Evolutionary conservation across 2,329 filamentous ascomycete genomes (phyloP).

Genomic region (Basipetospora sp.): DNA sequence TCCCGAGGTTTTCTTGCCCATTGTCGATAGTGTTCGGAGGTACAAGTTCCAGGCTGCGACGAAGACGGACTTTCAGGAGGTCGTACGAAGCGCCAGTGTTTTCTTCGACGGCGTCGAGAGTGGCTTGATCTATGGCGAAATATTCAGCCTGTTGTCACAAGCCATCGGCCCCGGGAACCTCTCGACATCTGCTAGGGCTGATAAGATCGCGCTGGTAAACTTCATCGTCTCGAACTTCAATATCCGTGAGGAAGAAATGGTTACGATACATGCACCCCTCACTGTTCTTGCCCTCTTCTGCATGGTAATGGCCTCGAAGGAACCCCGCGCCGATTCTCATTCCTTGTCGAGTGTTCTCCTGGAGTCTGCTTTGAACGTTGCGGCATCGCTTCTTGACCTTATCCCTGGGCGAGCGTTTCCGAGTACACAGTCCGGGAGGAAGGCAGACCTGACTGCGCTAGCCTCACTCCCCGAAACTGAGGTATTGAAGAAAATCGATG

Average conservation of each 20-base stretch:
- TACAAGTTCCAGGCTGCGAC: constrained; percentile 53
- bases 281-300: constrained; percentile 49
- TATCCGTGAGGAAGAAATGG: constrained; percentile 89
- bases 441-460: constrained; percentile 3
- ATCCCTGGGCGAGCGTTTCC: constrained; percentile 50
- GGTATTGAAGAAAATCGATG: constrained; percentile 44
- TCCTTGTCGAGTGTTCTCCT: constrained; percentile 17
- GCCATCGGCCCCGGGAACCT: constrained; percentile 35
- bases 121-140: constrained; percentile 76
- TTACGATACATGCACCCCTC: constrained; percentile 69
- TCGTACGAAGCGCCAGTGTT: constrained; percentile 79
- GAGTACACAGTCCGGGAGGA: constrained; percentile 10
- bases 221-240: constrained; percentile 87
- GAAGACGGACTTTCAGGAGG: constrained; percentile 66
- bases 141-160: constrained; percentile 52
- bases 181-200: constrained; percentile 33
- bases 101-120: constrained; percentile 98
- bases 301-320: constrained; percentile 42
- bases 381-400: constrained; percentile 44
- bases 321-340: constrained; percentile 15
- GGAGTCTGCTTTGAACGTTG: constrained; percentile 30
- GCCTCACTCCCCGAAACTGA: constrained; percentile 23
- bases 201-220: constrained; percentile 56
- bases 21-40: constrained; percentile 62
- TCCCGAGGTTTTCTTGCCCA: constrained; percentile 73